phyloP scores from a whole-genome alignment of 2,329 filamentous ascomycete genomes.

The Dactylonectria estremocensis region DNA sequence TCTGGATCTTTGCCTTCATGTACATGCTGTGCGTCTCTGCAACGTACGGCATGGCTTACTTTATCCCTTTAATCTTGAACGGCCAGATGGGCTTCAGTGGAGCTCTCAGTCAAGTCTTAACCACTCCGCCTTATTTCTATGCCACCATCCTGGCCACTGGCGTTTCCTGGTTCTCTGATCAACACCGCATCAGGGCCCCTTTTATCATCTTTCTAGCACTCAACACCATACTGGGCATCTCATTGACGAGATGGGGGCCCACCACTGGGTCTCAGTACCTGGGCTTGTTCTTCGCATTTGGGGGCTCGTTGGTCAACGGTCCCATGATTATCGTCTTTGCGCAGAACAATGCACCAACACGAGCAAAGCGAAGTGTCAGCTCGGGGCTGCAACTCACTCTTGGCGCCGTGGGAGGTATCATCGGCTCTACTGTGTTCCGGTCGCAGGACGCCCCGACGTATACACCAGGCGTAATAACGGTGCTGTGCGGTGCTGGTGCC shows the following conservation, averaged over 20 bases:
- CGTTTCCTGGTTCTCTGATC: conserved; percentile 5
- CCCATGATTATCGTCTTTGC: conserved; percentile 24
- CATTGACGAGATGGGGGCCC: conserved; percentile 19
- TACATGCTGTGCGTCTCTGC: conserved; percentile 7
- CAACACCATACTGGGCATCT: conserved; percentile 13
- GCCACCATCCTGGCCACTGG: background rate
- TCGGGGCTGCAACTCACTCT: conserved; percentile 9
- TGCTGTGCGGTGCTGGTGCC: background rate
- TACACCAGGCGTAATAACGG: conserved; percentile 10
- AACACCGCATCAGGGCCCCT: background rate
- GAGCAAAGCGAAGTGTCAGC: conserved; percentile 13
- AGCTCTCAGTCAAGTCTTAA: conserved; percentile 11
- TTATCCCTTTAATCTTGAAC: conserved; percentile 21
- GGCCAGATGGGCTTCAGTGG: conserved; percentile 17
- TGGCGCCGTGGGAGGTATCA: conserved; percentile 15
- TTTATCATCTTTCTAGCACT: conserved; percentile 14
- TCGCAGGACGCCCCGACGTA: conserved; percentile 15
- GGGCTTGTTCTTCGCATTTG: conserved; percentile 9
- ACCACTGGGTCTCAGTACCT: conserved; percentile 13
- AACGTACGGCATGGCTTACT: conserved; percentile 14
- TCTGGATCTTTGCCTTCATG: conserved; percentile 7
- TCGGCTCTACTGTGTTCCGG: conserved; percentile 14
- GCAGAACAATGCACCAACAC: conserved; percentile 14
- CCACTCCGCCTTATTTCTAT: conserved; percentile 15
- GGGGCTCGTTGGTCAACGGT: conserved; percentile 8